These are phyloP conservation scores for Calonectria pteridis DNA, from an alignment of 2,329 filamentous ascomycete genomes.

Conservation along the genomic window DNA sequence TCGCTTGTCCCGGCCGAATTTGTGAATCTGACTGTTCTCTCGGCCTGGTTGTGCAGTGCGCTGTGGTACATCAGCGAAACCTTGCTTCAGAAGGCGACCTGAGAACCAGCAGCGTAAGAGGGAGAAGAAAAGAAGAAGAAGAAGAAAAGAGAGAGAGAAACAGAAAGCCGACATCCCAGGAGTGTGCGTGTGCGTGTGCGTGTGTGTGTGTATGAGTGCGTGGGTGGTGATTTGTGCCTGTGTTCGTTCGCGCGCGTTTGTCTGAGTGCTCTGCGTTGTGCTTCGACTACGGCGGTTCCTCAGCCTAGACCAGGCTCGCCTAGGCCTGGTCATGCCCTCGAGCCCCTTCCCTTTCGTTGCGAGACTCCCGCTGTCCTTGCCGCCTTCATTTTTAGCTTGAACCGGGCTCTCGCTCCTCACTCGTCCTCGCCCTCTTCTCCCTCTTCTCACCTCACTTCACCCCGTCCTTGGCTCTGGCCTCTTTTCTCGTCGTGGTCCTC, in stretches of 20 bases:
- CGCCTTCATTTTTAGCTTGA: conserved; percentile 39
- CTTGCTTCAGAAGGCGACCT: background rate
- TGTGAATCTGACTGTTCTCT: conserved; percentile 1
- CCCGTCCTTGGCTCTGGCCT: conserved; percentile 40
- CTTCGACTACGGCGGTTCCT: conserved; percentile 27
- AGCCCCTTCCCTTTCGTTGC: conserved; percentile 34
- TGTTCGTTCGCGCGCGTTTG: conserved; percentile 20
- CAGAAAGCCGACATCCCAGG: background rate
- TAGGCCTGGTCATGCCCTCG: conserved; percentile 34
- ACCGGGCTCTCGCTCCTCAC: conserved; percentile 36
- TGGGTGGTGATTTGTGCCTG: conserved; percentile 1
- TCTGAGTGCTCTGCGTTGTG: conserved; percentile 11
- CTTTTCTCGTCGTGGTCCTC: conserved; percentile 32
- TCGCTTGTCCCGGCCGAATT: background rate
- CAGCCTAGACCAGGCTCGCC: conserved; percentile 27
- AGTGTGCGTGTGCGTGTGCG: background rate
- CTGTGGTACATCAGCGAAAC: background rate
- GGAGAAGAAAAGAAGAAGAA: background rate
- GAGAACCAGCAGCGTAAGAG: background rate
- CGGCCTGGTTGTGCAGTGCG: background rate
- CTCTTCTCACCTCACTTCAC: conserved; percentile 28
- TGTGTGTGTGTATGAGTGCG: background rate
- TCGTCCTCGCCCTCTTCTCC: conserved; percentile 23
- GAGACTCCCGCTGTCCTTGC: conserved; percentile 37
- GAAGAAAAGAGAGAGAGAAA: background rate